A percentile compares a stretch with the other conserved stretches of the same genome.
These are phyloP conservation scores for Coffea canephora DNA, from an alignment of 257 asterid species.

Conservation along the genomic window DNA sequence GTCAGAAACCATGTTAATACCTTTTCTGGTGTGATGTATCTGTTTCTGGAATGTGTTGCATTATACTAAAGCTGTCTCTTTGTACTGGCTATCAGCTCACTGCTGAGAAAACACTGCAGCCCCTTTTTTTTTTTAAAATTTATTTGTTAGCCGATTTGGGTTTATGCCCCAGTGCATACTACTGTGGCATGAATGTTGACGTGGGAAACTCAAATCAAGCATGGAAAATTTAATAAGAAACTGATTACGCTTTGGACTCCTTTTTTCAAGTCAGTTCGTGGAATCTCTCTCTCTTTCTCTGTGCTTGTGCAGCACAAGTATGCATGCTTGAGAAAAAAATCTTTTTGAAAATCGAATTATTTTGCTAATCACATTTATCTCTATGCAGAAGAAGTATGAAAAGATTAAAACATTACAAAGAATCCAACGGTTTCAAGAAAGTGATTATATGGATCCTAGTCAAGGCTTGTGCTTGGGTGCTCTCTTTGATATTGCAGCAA, in stretches of 20 bases:
- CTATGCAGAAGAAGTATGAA: constrained; percentile 67
- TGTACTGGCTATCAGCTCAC: neutral
- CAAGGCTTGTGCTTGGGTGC: constrained; percentile 94
- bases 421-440: constrained; percentile 70
- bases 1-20: neutral
- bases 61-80: neutral
- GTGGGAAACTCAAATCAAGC: neutral
- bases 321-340: neutral
- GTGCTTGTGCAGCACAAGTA: neutral
- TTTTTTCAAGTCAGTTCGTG: neutral
- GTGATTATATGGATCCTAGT: constrained; percentile 91
- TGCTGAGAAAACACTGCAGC: neutral
- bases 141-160: neutral
- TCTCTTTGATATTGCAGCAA: constrained; percentile 94
- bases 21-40: neutral
- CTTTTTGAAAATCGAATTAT: neutral
- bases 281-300: neutral
- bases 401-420: constrained; percentile 54
- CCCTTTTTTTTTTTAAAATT: neutral
- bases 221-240: neutral
- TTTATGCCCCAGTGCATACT: neutral
- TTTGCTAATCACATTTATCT: constrained; percentile 12
- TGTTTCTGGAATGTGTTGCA: neutral
- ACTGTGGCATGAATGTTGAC: neutral
- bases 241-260: too few species aligned